Evolutionary conservation across 139 green algal genomes (phyloP), one percentile per base, ranked within the genome.

Genomic region (Tetradesmus obliquus): DNA sequence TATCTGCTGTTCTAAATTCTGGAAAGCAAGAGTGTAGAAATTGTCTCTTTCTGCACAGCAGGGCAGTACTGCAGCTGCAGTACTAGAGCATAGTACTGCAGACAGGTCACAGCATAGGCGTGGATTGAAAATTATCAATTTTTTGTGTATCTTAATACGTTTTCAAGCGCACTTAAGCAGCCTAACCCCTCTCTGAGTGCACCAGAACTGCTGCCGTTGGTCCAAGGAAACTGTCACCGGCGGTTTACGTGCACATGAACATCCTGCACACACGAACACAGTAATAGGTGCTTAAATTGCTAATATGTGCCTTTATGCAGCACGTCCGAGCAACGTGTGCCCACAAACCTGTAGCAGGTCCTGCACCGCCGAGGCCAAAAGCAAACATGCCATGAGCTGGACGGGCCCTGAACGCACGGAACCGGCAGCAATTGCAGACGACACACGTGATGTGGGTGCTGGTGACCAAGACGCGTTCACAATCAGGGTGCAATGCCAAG

Each of bases 401-500:
- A 76, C 66, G 15, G 66, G 66, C 66, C 1, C 15, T 76, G 66
- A 76, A 24, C 66, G 66, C 66, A 24, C 66, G 17, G 15, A 3
- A 24, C 66, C 66, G n/a, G 5, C 15, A 76, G n/a, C 5, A 10
- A 24, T 7, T 3, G 2, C 66, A 76, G 17, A 17, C n/a, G 66
- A 24, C 5, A 19, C 17, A 24, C 66, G 66, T 24, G n/a, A n/a
- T 19, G 17, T 24, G 17, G n/a, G 66, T 6, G 66, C 66, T 76
- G 15, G n/a, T 76, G 66, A 76, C 66, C 66, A 76, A 19, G 17
- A 76, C 5, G 66, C 66, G 12, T 76, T 76, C 17, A 3, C 66
- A 19, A 87, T 87, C 82, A 87, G 45, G 45, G 82, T 87, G 2
- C 17, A 87, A 87, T 87, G 82, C 62, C 82, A 87, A n/a, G 82